Evolutionary conservation across 352 stramenopile species (phyloP), one percentile per base, ranked within the genome.

Genomic region (Peronospora destructor): DNA sequence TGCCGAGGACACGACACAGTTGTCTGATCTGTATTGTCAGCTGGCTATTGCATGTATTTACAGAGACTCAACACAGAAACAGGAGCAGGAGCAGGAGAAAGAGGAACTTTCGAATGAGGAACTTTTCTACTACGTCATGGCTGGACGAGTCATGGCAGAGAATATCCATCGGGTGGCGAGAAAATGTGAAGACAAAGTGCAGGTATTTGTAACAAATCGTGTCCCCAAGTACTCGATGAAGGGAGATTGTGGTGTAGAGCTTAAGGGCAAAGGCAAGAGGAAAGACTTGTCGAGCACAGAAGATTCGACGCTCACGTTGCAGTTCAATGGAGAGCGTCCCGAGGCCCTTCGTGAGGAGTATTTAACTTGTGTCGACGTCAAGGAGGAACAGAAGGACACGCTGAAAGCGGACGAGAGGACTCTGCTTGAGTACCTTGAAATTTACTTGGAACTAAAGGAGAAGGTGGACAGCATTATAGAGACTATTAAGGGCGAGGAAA

Each of bases 31-130:
- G 42, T 91, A 91, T 63, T 91, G 80, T 62, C 85, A 77, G 41
- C 49, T 91, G 47, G 80, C 83, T 23, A 91, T 94, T 58, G 73
- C 83, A 45, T 91, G 80, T 53, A 88, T 91, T 46, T 91, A 94
- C 59, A 59, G 83, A 39, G 78, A 88, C 43, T 59, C 77, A 4
- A 64, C 45, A 14, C 41, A 45, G 4, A 48, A 71, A 6, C 56
- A 58, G 7, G 51, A 57, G 1, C 42, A 51, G 13, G 29, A 52
- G 3, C 60, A 51, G 34, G 56, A 74, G 8, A 60, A 41, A 29
- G 44, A 72, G 46, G 51, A 59, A 6, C 50, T 54, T 17, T 41
- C 58, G 2, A 68, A 53, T 14, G 68, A 85, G 39, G 82, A 82
- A 29, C 57, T 89, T n/a, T 67, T 66, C 50, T 87, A 87, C 61